These are phyloP conservation scores for Rubroshorea leprosula DNA, from an alignment of 345 rosid genomes.

Conservation along the genomic window DNA sequence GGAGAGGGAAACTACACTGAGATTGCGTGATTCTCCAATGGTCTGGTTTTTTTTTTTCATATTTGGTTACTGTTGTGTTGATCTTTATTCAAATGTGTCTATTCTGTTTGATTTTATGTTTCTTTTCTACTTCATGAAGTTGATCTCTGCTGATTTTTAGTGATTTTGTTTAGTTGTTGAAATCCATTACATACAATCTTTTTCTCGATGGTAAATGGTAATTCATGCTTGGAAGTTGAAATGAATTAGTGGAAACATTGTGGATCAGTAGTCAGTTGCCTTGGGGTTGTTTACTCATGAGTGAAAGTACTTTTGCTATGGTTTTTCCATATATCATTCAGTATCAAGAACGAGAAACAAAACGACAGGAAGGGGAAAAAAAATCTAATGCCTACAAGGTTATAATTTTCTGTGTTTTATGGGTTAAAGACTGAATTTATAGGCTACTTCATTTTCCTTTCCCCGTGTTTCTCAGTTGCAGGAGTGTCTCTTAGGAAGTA, in stretches of 20 bases:
- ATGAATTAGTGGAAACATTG: not conserved
- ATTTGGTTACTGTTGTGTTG: too few relatives aligned
- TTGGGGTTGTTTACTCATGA: not conserved
- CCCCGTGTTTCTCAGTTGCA: slow-evolving; percentile 1
- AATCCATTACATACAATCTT: not conserved
- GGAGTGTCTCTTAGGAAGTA: slow-evolving; percentile 17
- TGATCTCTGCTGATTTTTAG: not conserved
- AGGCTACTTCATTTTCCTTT: not conserved
- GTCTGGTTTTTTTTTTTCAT: too few relatives aligned
- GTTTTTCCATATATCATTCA: too few relatives aligned
- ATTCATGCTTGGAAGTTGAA: not conserved
- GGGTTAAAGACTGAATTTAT: too few relatives aligned
- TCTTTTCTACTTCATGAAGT: not conserved
- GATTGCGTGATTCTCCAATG: too few relatives aligned
- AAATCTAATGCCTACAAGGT: too few relatives aligned
- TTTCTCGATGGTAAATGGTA: not conserved
- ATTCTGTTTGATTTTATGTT: not conserved
- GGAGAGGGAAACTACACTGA: too few relatives aligned
- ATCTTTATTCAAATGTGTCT: too few relatives aligned
- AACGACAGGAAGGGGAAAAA: too few relatives aligned
- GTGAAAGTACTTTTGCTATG: too few relatives aligned
- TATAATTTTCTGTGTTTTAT: too few relatives aligned
- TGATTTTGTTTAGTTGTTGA: not conserved
- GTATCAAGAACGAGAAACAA: too few relatives aligned
- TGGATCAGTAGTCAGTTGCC: not conserved